Percentiles rank a stretch among this genome's conserved stretches.
Conservation (phyloP, 2,329 filamentous ascomycete species). For the Periglandula ipomoeae region DNA sequence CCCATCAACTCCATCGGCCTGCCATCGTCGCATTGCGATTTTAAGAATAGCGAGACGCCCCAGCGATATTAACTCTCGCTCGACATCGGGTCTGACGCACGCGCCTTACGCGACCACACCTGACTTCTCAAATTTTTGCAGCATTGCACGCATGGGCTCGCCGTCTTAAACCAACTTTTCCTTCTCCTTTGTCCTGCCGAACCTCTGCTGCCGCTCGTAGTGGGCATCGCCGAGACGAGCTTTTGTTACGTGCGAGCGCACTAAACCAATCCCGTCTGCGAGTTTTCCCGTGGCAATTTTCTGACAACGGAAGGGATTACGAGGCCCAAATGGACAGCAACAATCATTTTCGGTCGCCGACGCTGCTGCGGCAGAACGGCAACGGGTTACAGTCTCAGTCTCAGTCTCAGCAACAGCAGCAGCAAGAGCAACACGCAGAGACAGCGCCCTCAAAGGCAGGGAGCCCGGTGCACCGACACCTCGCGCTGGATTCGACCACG, state of each 20-base stretch:
- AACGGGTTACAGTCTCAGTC: conserved; percentile 21
- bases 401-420: conserved; percentile 12
- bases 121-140: neutral
- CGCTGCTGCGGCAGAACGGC: conserved; percentile 37
- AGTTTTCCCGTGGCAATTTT: no score
- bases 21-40: neutral
- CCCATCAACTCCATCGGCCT: neutral
- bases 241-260: neutral
- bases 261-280: no score
- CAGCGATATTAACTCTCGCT: neutral
- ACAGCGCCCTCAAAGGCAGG: conserved; percentile 19
- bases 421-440: conserved; percentile 27
- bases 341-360: conserved; percentile 34
- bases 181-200: neutral
- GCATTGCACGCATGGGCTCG: neutral
- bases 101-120: neutral
- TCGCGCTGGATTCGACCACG: conserved; percentile 1
- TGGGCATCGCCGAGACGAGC: neutral
- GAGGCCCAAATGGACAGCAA: conserved; percentile 42
- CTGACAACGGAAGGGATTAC: no score
- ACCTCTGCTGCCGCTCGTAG: neutral
- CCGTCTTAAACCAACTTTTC: neutral
- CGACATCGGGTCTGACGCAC: neutral
- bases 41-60: neutral
- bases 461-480: conserved; percentile 6